Percentiles rank a stretch among this genome's conserved stretches.
Conservation (phyloP, 2,329 filamentous ascomycete species). For the Clarireedia paspali region DNA sequence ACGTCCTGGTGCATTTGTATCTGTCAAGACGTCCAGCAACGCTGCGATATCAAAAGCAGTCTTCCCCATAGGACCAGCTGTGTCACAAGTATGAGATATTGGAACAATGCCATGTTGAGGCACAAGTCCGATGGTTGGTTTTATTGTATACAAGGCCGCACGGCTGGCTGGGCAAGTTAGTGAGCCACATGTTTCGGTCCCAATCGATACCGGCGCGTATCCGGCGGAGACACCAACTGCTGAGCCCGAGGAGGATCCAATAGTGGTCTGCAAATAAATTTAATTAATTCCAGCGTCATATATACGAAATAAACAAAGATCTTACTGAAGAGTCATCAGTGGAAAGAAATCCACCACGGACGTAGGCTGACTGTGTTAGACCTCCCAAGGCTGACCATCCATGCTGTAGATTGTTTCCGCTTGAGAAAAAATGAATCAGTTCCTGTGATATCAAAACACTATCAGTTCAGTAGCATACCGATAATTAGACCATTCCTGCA, state of each 20-base stretch:
- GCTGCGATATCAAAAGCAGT: background rate
- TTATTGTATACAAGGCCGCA: background rate
- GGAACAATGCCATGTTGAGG: background rate
- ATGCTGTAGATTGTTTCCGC: background rate
- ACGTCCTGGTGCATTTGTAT: background rate
- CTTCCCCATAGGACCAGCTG: slow-evolving; percentile 4
- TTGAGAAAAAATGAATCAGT: background rate
- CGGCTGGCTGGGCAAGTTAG: background rate
- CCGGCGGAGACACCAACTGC: slow-evolving; percentile 4
- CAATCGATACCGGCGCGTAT: slow-evolving; percentile 4
- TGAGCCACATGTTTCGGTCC: slow-evolving; percentile 3
- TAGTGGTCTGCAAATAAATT: slow-evolving; percentile 30
- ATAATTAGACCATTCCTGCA: slow-evolving; percentile 5
- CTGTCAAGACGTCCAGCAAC: background rate
- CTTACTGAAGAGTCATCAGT: slow-evolving; percentile 10
- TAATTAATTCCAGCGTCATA: background rate
- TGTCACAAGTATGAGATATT: background rate
- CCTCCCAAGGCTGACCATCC: slow-evolving; percentile 11
- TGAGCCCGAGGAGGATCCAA: slow-evolving; percentile 47
- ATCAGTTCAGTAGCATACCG: background rate
- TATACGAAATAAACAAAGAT: background rate
- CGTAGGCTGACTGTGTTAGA: slow-evolving; percentile 14
- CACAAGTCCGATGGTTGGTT: background rate
- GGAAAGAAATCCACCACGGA: slow-evolving; percentile 6
- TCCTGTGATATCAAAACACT: too few relatives aligned